phyloP scores from a whole-genome alignment of 306 rosid genomes.

The Carpinus viminea region DNA sequence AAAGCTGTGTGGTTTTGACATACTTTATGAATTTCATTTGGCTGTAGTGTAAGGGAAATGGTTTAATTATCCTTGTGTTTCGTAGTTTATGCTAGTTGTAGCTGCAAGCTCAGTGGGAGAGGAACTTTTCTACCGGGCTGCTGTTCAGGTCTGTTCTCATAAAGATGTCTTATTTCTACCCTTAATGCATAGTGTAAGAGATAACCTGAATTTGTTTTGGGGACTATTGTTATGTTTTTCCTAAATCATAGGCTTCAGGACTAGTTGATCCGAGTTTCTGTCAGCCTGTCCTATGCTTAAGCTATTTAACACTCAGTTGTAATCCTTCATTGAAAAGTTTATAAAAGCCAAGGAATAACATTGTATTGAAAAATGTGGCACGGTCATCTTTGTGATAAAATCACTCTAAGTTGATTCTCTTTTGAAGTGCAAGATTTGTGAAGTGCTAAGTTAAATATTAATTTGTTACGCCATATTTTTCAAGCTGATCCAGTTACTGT shows the following conservation, averaged over 20 bases:
- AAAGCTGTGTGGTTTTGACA: conserved; percentile 9
- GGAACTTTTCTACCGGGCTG: conserved; percentile 98
- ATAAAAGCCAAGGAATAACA: neutral
- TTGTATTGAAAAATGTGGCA: conserved; percentile 2
- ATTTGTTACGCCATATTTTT: neutral
- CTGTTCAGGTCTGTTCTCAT: conserved; percentile 80
- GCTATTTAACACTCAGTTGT: neutral
- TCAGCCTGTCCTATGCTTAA: neutral
- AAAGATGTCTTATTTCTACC: neutral
- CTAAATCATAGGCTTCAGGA: neutral
- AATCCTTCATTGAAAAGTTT: neutral
- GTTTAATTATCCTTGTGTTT: conserved; percentile 12
- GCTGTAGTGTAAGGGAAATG: conserved; percentile 23
- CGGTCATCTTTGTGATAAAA: neutral
- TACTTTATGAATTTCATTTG: conserved; percentile 20
- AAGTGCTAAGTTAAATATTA: neutral
- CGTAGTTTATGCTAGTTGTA: conserved; percentile 85
- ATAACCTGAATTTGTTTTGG: neutral
- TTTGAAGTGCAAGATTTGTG: neutral
- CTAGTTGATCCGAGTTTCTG: neutral
- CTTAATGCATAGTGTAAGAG: neutral
- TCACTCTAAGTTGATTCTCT: conserved; percentile 5
- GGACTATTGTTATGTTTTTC: neutral
- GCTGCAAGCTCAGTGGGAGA: conserved; percentile 99
- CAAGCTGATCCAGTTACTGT: neutral